Base-by-base conservation (phyloP, 768 basidiomycete species). In the Nidularia sp. region DNA sequence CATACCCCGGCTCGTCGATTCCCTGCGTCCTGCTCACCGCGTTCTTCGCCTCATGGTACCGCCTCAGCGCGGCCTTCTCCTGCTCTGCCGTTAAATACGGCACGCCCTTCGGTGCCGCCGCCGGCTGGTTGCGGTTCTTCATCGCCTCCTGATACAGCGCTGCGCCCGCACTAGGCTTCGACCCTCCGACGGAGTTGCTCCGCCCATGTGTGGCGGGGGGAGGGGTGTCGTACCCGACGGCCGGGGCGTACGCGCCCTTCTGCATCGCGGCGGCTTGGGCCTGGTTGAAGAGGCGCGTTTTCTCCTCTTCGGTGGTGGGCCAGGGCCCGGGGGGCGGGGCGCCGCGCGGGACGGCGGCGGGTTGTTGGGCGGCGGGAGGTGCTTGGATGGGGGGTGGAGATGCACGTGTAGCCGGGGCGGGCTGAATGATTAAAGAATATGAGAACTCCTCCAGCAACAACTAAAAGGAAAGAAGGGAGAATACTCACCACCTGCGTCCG, bases 231-330 rank as follows among this genome's bases (percentile, higher is more conserved):
- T 25, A 25, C 25, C 25, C 25, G 25, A 25, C 25, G 47, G 61
- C 60, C 45, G 63, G 56, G 53, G 60, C 60, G 48, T 54, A 59
- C n/a, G 59, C 66, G 35, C 61, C 15, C 8, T 72, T 79, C 60
- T 86, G 88, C 4, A 78, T 78, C 2, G 83, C 90, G n/a, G 78
- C 83, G 1, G 77, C 80, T 60, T 85, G 84, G 0, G 90, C 88
- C 47, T 81, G 64, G 47, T 86, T 73, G 65, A 78, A 90, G n/a
- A 90, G 62, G n/a, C 78, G 74, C 1, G 77, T 66, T 59, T 93
- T 92, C 63, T 93, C 90, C 51, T 84, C 80, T 66, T 90, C 90
- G 0, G 91, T 88, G 1, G 84, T 77, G 5, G 72, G 72, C 87
- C 86, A 91, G 36, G 65, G 63, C 32, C 62, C 59, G 32, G 53